Base-by-base conservation (phyloP, 345 rosid species). In the Heritiera fomes region DNA sequence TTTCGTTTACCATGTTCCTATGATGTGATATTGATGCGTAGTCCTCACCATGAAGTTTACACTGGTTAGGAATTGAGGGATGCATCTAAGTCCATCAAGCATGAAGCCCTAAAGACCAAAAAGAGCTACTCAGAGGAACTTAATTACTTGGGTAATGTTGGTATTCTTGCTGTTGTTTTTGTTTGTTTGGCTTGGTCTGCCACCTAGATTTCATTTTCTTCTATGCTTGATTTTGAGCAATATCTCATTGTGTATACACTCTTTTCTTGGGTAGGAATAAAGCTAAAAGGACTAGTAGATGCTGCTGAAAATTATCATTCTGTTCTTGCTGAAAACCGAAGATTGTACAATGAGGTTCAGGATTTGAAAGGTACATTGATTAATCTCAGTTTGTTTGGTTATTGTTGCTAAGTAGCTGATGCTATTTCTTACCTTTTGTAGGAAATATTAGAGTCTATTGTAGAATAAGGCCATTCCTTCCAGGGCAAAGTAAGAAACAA, bases 371-470 rank as follows among this genome's bases (percentile, higher is more conserved):
- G 99, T 96, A 87, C 45, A 79, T 68, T n/a, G 20, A 8, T 49
- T 75, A 40, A 71, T 58, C 71, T 45, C 77, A 75, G 30, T 71
- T 62, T 75, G 60, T 75, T 78, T 41, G 55, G 71, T 43, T 34
- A 69, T 77, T 64, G 78, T 76, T 56, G 7, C 8, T 30, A 43
- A 40, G 58, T 79, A 58, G 75, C 53, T 85, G 82, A 75, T 69
- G 50, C 68, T 73, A 60, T 77, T 79, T 74, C 69, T 56, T 79
- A 69, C 61, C 20, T 76, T 69, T 56, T 61, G 61, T 81, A 96
- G 99, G 99, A 83, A 92, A 96, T 83, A 96, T 96, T 75, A 90
- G 99, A 86, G 98, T 96, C 12, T 94, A 96, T 85, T 96, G 98
- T 79, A 92, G 99, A 63, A 90, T 96, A 74, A 87, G 98, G 74